Base-by-base conservation (phyloP, 768 basidiomycete species). In the Kwoniella bestiolae region DNA sequence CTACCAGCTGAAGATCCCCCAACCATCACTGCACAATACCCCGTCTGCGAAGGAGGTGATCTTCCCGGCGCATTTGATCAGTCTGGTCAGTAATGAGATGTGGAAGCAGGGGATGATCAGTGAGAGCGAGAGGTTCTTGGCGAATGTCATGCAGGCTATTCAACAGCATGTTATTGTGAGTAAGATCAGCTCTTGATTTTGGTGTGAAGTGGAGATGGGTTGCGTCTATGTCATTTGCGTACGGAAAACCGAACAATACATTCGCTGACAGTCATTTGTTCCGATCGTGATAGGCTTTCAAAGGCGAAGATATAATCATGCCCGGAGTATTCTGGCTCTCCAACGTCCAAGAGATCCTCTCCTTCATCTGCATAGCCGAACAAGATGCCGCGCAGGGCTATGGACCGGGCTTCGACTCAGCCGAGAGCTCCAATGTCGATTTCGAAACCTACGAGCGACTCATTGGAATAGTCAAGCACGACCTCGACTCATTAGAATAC, bases 281-380 rank as follows among this genome's bases (percentile, higher is more conserved):
- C 28, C 46, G 35, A 50, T 28, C 4, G 26, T 5, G 11, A n/a
- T 69, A 83, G 83, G 72, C 71, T 14, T 96, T 92, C 84, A 86
- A 86, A 14, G 89, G 93, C 67, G 96, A 99, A 81, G 96, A 98
- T 61, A 90, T 94, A 16, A 92, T 99, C 66, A 84, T 94, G 38
- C 96, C 96, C 5, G 96, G 96, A 41, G 91, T 98, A 71, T 99
- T 91, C 86, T 99, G 96, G 96, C 84, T 99, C n/a, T 97, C 96
- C 32, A 99, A 99, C 74, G 94, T 99, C 38, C 96, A 99, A 80
- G 96, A 99, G 79, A 94, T 98, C 88, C 85, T 98, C 32, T 99
- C 96, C 5, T 99, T 98, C 82, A 95, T 98, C 77, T 95, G 91
- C 75, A 90, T 97, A 41, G 96, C 96, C n/a, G 96, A 99, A 82